These are phyloP conservation scores for Venturia aucupariae DNA, from an alignment of 2,329 filamentous ascomycete species.

Conservation along the genomic window DNA sequence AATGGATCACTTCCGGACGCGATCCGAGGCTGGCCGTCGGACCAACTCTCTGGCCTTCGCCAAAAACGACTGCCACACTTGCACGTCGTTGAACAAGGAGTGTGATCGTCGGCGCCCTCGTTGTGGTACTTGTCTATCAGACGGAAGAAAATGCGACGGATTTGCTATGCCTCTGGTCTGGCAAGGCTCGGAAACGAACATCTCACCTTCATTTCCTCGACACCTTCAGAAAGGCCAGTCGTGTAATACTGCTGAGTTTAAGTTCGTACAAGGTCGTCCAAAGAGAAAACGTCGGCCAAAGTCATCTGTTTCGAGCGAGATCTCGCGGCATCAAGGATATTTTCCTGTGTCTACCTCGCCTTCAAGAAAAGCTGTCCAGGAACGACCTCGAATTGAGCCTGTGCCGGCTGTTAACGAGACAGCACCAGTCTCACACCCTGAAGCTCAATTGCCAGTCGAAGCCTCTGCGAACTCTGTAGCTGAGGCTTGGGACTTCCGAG, in stretches of 20 bases:
- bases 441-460: too few relatives aligned
- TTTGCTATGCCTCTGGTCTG: conserved; percentile 15
- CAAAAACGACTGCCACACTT: conserved; percentile 22
- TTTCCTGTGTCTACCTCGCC: neutral
- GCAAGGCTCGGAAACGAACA: neutral
- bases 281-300: neutral
- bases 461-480: too few relatives aligned
- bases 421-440: too few relatives aligned
- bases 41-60: conserved; percentile 21
- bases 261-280: neutral
- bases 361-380: neutral
- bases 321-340: neutral
- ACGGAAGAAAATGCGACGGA: conserved; percentile 19
- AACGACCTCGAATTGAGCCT: neutral
- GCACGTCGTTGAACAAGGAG: conserved; percentile 15
- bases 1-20: neutral
- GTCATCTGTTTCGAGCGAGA: neutral
- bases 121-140: conserved; percentile 20
- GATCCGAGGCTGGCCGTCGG: neutral
- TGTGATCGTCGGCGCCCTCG: conserved; percentile 21
- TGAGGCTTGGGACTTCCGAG: too few relatives aligned
- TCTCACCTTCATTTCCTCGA: neutral
- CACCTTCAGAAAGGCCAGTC: neutral
- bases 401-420: too few relatives aligned
- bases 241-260: neutral